Evolutionary conservation across 1,284 basidiomycete genomes (phyloP), one percentile per base, ranked within the genome.

Genomic region (Cystobasidium slooffiae): DNA sequence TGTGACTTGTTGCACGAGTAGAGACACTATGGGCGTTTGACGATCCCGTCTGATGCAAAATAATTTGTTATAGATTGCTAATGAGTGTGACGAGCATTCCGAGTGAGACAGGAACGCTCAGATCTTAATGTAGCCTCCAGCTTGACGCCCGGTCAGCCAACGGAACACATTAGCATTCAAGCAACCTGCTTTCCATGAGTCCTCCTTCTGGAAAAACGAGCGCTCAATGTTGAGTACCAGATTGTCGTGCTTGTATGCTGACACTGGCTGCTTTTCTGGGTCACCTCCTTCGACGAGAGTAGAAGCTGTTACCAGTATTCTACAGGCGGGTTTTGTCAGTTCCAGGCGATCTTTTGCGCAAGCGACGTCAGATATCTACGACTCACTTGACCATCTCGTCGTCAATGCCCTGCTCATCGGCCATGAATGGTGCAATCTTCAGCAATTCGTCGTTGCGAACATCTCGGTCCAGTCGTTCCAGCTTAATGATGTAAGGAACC

Each of bases 401-500:
- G 12, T 16, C 16, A 20, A 37, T 31, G 18, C n/a, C 49, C 20
- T 53, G n/a, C 6, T 43, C 64, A 7, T 20, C 39, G 6, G 59
- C 47, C 3, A 14, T 44, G 47, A 62, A 72, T 5, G 69, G 41
- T 9, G 59, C 58, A 31, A 51, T 70, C 44, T 70, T 58, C 4
- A 24, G 20, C 10, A 70, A 37, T 18, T 70, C 65, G 6, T 56
- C 56, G 18, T 24, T 70, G n/a, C 39, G 44, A 5, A 24, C 20
- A 3, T 31, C 24, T n/a, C 41, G 16, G 10, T n/a, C 18, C 4
- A 66, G n/a, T 8, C 31, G 22, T 41, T 72, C 47, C 16, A 72
- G 20, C 20, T 62, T 62, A 12, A 72, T 8, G 22, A 72, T 63
- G 24, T 61, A 31, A 12, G 69, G 61, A 41, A 72, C 69, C n/a